A percentile compares a stretch with the other conserved stretches of the same genome.
Conservation (phyloP, 1,284 basidiomycete genomes). For the Trichosporon sp. region DNA sequence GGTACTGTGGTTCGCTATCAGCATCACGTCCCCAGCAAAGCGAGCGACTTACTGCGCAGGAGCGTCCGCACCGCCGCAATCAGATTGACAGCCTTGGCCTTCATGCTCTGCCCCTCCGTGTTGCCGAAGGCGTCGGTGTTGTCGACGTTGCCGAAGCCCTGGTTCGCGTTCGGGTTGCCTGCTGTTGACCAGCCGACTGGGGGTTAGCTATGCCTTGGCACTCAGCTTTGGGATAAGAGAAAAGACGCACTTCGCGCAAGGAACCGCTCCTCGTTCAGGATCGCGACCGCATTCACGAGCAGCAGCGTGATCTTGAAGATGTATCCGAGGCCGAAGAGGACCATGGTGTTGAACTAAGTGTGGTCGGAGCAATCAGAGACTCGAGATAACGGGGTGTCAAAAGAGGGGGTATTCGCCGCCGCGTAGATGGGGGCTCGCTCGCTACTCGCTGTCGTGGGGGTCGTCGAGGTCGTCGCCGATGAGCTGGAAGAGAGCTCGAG, state of each 20-base stretch:
- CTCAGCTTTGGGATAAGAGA: slow-evolving; percentile 2
- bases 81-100: slow-evolving; percentile 80
- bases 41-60: slow-evolving; percentile 88
- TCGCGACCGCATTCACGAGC: slow-evolving; percentile 86
- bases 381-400: too few relatives aligned
- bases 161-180: slow-evolving; percentile 49
- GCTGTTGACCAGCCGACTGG: slow-evolving; percentile 89
- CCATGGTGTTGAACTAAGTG: too few relatives aligned
- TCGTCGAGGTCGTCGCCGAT: neutral
- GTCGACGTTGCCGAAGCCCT: slow-evolving; percentile 43
- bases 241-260: slow-evolving; percentile 73
- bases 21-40: too few relatives aligned
- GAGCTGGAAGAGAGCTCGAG: neutral
- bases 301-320: slow-evolving; percentile 59
- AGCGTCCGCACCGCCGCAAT: slow-evolving; percentile 90
- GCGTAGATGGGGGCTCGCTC: too few relatives aligned
- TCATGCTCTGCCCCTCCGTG: slow-evolving; percentile 63
- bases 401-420: too few relatives aligned
- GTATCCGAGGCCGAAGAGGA: slow-evolving; percentile 39
- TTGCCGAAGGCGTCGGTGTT: slow-evolving; percentile 43
- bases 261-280: slow-evolving; percentile 92
- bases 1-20: slow-evolving; percentile 61
- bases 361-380: too few relatives aligned
- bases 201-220: slow-evolving; percentile 19
- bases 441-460: too few relatives aligned